Conservation (phyloP, 257 asterid species). For the Solanum appendiculatum region DNA sequence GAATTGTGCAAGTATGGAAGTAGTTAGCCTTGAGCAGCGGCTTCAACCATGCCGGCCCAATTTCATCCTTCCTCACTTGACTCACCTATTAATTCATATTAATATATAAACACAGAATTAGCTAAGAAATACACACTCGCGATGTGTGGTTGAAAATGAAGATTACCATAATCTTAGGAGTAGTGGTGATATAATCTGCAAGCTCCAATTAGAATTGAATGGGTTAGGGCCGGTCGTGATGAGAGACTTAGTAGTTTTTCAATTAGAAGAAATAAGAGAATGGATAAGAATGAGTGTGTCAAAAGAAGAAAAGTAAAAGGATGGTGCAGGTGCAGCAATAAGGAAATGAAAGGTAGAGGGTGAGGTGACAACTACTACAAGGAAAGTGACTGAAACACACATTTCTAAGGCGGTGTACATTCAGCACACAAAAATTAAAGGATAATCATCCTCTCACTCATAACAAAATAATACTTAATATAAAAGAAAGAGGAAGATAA, state of each 20-base stretch:
- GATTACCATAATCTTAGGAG: neutral
- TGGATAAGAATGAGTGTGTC: neutral
- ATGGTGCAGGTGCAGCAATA: neutral
- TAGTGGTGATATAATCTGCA: neutral
- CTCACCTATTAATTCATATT: constrained; percentile 20
- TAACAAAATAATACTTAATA: neutral
- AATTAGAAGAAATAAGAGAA: neutral
- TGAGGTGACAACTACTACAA: neutral
- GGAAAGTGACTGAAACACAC: neutral
- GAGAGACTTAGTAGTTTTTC: neutral
- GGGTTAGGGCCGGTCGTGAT: too few relatives aligned
- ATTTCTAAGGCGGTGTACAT: neutral
- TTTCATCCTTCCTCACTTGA: constrained; percentile 15
- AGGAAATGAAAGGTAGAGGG: neutral
- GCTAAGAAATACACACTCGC: too few relatives aligned
- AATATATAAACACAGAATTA: too few relatives aligned
- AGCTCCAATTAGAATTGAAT: too few relatives aligned
- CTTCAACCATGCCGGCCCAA: constrained; percentile 52
- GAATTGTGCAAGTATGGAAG: constrained; percentile 38
- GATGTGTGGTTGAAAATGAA: neutral
- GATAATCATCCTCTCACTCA: neutral
- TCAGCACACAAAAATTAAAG: neutral
- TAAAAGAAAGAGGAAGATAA: too few relatives aligned
- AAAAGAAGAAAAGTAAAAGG: neutral
- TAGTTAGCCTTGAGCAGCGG: constrained; percentile 48